Percentiles rank a stretch among this genome's conserved stretches.
These are phyloP conservation scores for Posidonia australis DNA, from an alignment of 106 monocot genomes.

Conservation along the genomic window DNA sequence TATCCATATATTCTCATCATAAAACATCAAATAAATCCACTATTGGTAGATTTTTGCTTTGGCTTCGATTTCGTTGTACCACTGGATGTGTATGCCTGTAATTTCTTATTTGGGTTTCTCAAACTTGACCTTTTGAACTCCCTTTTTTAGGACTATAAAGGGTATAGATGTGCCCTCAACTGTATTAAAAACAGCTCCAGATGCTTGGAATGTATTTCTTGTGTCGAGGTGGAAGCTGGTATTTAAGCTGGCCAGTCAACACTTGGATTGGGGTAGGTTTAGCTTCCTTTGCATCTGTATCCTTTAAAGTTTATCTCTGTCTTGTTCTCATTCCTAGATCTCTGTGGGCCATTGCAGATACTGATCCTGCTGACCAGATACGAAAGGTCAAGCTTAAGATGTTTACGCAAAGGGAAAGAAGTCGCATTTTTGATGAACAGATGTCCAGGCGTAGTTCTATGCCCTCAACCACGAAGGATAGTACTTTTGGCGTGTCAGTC, in stretches of 20 bases:
- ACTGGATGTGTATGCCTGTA: too few relatives aligned
- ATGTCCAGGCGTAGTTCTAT: slow-evolving; percentile 9
- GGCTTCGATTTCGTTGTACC: neutral
- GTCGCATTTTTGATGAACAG: slow-evolving; percentile 10
- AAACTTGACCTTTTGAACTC: neutral
- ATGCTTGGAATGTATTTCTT: slow-evolving; percentile 52
- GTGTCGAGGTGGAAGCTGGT: slow-evolving; percentile 42
- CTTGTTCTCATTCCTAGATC: neutral
- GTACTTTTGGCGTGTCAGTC: slow-evolving; percentile 3
- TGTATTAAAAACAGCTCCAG: slow-evolving; percentile 39
- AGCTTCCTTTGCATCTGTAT: slow-evolving; percentile 12
- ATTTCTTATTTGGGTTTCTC: neutral
- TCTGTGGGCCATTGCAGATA: neutral
- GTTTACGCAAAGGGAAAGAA: slow-evolving; percentile 23
- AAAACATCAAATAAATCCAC: neutral
- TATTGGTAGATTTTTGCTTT: neutral
- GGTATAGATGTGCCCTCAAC: slow-evolving; percentile 35
- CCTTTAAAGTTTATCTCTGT: neutral
- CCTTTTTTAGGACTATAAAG: slow-evolving; percentile 35
- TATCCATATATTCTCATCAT: neutral
- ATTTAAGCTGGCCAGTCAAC: slow-evolving; percentile 25
- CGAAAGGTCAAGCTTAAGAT: slow-evolving; percentile 22
- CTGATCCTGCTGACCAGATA: slow-evolving; percentile 4
- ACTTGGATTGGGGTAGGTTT: slow-evolving; percentile 16
- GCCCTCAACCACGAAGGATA: neutral